Evolutionary conservation across 164 flowering plant genomes (phyloP), one percentile per base, ranked within the genome.

Genomic region (Euptelea pleiosperma): DNA sequence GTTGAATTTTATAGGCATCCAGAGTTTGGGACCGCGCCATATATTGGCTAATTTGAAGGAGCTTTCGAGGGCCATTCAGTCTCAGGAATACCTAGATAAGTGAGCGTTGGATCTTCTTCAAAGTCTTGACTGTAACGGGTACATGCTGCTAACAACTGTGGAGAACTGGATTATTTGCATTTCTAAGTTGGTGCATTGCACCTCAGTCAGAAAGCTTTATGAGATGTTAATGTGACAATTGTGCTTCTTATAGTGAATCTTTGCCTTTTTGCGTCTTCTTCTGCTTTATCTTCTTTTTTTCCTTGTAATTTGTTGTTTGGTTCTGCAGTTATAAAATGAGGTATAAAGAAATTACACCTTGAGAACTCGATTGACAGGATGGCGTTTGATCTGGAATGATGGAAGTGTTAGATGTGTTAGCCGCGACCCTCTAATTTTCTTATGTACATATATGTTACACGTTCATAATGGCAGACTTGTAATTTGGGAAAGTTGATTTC

Each of bases 11-110:
- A 69, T 89, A 56, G 98, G 95, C 35, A 78, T 74, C 10, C 77
- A 77, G 57, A 85, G 95, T 66, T 63, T 87, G 82, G 98, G 98
- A 52, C 98, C 96, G 3, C 87, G 95, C 2, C 86, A 87, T 44
- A 77, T 92, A 12, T 56, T 92, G 69, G 89, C 91, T 36, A 92
- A 92, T 65, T 66, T 89, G 73, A 83, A 79, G 82, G 96, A 87
- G 79, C 89, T 87, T 47, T 60, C 73, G 19, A 71, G 75, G 66
- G 75, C 73, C 31, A 73, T 87, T 24, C 78, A 74, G 40, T 89
- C 91, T 60, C 71, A 72, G 48, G 87, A 81, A 25, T 91, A 57
- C 39, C 43, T 75, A 58, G 84, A 81, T 57, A 61, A 67, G 25
- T 75, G 58, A 53, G 58, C 44, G 6, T 58, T 26, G 4, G 41